Base-by-base conservation (phyloP, 768 basidiomycete genomes). In the Butyriboletus loyo region DNA sequence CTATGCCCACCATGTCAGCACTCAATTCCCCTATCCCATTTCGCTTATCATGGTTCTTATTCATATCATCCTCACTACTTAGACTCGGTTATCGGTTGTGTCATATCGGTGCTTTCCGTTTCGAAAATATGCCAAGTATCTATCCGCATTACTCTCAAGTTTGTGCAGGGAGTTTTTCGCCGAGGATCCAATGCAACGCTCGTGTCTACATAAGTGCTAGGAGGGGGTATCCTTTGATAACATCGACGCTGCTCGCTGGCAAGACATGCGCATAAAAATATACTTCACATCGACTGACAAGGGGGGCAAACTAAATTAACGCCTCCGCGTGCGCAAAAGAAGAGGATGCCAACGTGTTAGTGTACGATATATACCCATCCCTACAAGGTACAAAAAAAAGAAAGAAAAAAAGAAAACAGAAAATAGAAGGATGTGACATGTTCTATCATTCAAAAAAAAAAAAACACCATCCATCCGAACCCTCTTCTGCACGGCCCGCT, bases 361-460 rank as follows among this genome's bases (percentile, higher is more conserved):
- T 43, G 54, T 46, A 50, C 22, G 44, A 21, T 55, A 35, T 27
- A 21, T 55, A 35, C 31, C 17, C 39, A 50, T 44, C 30, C 30
- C 35, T 50, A 50, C 11, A 19, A 5, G 27, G 21, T 6, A 15
- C 22, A 40, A 24, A 52, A 17, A 19, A 53, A 15, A 44, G n/a
- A 17, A 25, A 28, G 9, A 39, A 40, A 24, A 52, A 17, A 19
- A 53, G 11, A 44, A 21, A 17, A 25, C 8, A 39, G 25, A 24
- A 52, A 17, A 19, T 50, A 15, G 39, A 21, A 17, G n/a, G n/a
- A n/a, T n/a, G n/a, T n/a, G n/a, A n/a, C n/a, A n/a, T n/a, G n/a
- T n/a, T n/a, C n/a, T n/a, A n/a, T n/a, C n/a, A n/a, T n/a, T n/a
- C 8, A 39, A 40, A 24, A 52, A 17, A 19, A 53, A 15, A 44